phyloP scores from a whole-genome alignment of 169 alveolate genomes.

The Plasmodium yoelii region DNA sequence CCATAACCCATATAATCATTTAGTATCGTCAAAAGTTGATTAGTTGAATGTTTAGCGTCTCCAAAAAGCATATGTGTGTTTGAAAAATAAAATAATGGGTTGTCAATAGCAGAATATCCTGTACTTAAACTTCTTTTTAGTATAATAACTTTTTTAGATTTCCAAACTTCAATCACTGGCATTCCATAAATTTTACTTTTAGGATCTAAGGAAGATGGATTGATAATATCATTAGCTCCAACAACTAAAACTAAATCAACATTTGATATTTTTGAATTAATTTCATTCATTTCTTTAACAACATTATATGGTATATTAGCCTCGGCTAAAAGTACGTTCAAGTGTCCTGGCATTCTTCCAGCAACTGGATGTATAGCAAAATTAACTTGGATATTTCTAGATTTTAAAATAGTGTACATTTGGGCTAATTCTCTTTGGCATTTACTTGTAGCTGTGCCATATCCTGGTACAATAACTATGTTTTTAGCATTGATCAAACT shows the following conservation, averaged over 20 bases:
- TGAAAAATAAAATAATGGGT: constrained; percentile 92
- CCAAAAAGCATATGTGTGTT: constrained; percentile 94
- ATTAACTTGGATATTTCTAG: constrained; percentile 89
- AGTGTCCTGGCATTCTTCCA: constrained; percentile 98
- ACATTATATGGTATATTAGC: constrained; percentile 95
- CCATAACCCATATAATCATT: constrained; percentile 69
- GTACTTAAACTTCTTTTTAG: constrained; percentile 93
- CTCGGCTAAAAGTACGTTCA: constrained; percentile 96
- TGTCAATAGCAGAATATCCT: constrained; percentile 96
- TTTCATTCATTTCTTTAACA: constrained; percentile 95
- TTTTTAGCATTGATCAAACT: constrained; percentile 85
- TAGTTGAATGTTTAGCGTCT: constrained; percentile 89
- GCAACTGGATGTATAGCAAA: constrained; percentile 98
- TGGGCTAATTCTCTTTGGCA: constrained; percentile 90
- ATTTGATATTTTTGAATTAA: constrained; percentile 87
- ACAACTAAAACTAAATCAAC: constrained; percentile 92
- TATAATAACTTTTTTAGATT: constrained; percentile 90
- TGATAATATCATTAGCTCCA: constrained; percentile 97
- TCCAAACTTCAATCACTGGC: constrained; percentile 97
- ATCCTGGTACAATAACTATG: constrained; percentile 95
- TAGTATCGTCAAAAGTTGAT: constrained; percentile 78
- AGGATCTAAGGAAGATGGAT: constrained; percentile 93
- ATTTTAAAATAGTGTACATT: constrained; percentile 81
- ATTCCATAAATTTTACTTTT: constrained; percentile 93
- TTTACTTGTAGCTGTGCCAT: constrained; percentile 95